These are phyloP conservation scores for button mushroom (Agaricus bisporus) DNA, from an alignment of 768 basidiomycete genomes.

Conservation along the genomic window DNA sequence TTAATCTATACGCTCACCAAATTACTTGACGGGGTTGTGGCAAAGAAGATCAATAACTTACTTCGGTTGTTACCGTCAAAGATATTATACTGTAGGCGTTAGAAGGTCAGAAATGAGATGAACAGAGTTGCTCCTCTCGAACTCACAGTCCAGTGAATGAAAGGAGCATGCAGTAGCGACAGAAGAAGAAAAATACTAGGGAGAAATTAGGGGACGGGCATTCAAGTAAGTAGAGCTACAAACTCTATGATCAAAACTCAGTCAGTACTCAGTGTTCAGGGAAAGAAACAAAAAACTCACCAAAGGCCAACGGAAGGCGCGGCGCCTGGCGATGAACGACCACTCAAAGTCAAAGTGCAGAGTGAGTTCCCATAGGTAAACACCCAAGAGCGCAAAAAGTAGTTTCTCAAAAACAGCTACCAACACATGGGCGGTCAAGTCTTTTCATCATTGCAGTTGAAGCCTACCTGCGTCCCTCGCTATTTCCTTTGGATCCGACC, in stretches of 20 bases:
- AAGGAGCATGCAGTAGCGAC: slow-evolving; percentile 67
- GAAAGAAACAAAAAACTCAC: slow-evolving; percentile 34
- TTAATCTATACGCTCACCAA: slow-evolving; percentile 38
- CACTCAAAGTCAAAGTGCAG: slow-evolving; percentile 61
- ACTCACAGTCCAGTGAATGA: slow-evolving; percentile 60
- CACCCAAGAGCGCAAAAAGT: slow-evolving; percentile 57
- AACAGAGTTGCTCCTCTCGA: neutral
- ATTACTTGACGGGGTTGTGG: slow-evolving; percentile 12
- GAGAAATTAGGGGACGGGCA: slow-evolving; percentile 4
- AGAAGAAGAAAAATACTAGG: slow-evolving; percentile 59
- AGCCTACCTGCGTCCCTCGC: slow-evolving; percentile 33
- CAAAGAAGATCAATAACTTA: slow-evolving; percentile 17
- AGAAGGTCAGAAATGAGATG: neutral
- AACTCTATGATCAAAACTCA: neutral
- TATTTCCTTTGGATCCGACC: slow-evolving; percentile 40
- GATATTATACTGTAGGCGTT: slow-evolving; percentile 46
- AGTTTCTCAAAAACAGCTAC: slow-evolving; percentile 54
- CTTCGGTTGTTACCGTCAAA: slow-evolving; percentile 41
- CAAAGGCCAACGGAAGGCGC: slow-evolving; percentile 64
- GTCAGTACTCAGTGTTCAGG: neutral
- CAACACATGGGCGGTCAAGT: neutral
- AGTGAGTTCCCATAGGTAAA: slow-evolving; percentile 65
- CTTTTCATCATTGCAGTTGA: no score
- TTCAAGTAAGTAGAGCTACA: slow-evolving; percentile 16
- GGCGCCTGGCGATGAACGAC: slow-evolving; percentile 52